Percentiles rank a stretch among this genome's conserved stretches.
Conservation (phyloP, 2,329 filamentous ascomycete species). For the Thelonectria discophora region DNA sequence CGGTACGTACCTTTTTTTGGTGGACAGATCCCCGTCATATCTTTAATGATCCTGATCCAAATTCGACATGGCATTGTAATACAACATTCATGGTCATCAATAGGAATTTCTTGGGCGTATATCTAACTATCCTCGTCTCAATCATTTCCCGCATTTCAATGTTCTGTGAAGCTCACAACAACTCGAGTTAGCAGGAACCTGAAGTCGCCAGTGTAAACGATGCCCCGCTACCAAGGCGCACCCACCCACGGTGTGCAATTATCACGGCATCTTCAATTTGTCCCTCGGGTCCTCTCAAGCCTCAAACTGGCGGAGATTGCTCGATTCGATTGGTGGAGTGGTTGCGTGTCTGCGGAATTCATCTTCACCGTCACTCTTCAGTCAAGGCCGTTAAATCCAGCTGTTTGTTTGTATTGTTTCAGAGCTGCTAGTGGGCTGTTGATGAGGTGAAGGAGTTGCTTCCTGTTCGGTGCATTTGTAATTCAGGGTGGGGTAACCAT, state of each 20-base stretch:
- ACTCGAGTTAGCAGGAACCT: no score
- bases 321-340: constrained; percentile 2
- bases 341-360: constrained; percentile 7
- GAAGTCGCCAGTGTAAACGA: no score
- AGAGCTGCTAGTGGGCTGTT: neutral
- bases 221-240: neutral
- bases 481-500: neutral
- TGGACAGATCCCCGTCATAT: neutral
- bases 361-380: neutral
- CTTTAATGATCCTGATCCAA: neutral
- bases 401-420: neutral
- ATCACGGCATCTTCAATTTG: constrained; percentile 11
- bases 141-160: no score
- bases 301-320: constrained; percentile 2
- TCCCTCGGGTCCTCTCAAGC: neutral
- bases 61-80: no score
- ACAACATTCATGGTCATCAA: no score
- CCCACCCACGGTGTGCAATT: constrained; percentile 1
- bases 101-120: neutral
- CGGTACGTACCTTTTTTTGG: neutral
- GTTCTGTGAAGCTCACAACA: no score
- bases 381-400: constrained; percentile 30
- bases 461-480: neutral
- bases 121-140: neutral
- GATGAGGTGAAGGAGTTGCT: neutral